These are phyloP conservation scores for Kitagawia praeruptora DNA, from an alignment of 129 eudicot species.

Conservation along the genomic window DNA sequence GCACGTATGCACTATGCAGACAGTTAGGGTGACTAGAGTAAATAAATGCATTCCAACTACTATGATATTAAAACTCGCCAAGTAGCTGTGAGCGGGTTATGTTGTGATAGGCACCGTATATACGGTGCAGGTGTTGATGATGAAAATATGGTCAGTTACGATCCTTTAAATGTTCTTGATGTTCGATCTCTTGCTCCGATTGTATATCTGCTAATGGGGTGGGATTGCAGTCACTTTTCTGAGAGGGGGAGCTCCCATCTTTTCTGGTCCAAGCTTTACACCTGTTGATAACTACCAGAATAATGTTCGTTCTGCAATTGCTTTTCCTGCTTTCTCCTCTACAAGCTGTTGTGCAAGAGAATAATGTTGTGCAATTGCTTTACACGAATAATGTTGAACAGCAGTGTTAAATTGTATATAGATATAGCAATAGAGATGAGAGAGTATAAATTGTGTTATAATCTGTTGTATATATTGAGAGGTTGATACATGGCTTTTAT, in stretches of 20 bases:
- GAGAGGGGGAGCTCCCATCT: slow-evolving; percentile 79
- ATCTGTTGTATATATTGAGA: no score
- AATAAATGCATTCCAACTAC: slow-evolving; percentile 85
- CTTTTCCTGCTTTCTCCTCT: slow-evolving; percentile 96
- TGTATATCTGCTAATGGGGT: slow-evolving; percentile 93
- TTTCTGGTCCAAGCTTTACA: slow-evolving; percentile 70
- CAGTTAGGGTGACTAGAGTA: slow-evolving; percentile 91
- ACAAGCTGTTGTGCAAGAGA: slow-evolving; percentile 98
- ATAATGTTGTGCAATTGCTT: no score
- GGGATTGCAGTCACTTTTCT: slow-evolving; percentile 94
- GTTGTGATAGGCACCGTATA: slow-evolving; percentile 30
- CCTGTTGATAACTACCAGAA: slow-evolving; percentile 85
- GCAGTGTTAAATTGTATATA: no score
- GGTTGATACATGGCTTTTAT: no score
- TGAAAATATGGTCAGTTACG: slow-evolving; percentile 62
- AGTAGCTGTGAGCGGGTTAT: slow-evolving; percentile 24
- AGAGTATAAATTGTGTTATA: no score
- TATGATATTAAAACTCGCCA: slow-evolving; percentile 45
- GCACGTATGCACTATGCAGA: no score
- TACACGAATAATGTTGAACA: no score
- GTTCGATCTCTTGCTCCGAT: slow-evolving; percentile 93
- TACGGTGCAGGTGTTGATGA: slow-evolving; percentile 47
- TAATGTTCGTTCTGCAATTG: slow-evolving; percentile 84
- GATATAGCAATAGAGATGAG: no score
- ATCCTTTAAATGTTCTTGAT: slow-evolving; percentile 93